A percentile compares a stretch with the other conserved stretches of the same genome.
Evolutionary conservation across 176 grass and related monocot genomes (phyloP).

Genomic region (Pharus latifolius): DNA sequence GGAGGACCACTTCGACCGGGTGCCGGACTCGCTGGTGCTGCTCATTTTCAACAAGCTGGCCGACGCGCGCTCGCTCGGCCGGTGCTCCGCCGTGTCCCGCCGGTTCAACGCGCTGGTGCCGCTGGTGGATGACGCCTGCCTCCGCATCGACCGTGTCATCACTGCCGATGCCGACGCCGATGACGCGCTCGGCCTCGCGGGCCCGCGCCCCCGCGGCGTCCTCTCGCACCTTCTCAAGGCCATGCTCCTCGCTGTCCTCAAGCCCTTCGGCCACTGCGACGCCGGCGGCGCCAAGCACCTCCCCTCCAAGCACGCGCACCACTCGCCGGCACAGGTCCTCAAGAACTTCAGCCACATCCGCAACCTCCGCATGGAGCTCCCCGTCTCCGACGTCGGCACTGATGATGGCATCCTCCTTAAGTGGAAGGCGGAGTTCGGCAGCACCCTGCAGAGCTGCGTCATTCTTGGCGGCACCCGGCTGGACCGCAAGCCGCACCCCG

Average conservation of each 20-base stretch:
- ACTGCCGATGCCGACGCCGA: background rate
- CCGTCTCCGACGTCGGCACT: slow-evolving; percentile 51
- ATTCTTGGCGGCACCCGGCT: slow-evolving; percentile 60
- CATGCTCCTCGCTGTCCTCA: slow-evolving; percentile 52
- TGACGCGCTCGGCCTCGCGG: slow-evolving; percentile 9
- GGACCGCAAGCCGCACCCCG: background rate
- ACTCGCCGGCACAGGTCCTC: slow-evolving; percentile 69
- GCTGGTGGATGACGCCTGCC: slow-evolving; percentile 54
- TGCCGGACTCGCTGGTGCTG: slow-evolving; percentile 61
- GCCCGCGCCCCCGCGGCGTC: slow-evolving; percentile 30
- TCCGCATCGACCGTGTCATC: slow-evolving; percentile 58
- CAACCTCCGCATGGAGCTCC: slow-evolving; percentile 60
- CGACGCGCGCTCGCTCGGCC: slow-evolving; percentile 51
- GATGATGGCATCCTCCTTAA: slow-evolving; percentile 45
- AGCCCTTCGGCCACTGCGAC: slow-evolving; percentile 55
- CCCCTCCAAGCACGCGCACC: slow-evolving; percentile 19
- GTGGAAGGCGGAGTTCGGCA: slow-evolving; percentile 75
- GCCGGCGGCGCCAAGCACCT: slow-evolving; percentile 10
- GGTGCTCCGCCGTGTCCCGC: slow-evolving; percentile 48
- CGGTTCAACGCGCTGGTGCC: slow-evolving; percentile 67
- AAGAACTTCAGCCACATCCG: slow-evolving; percentile 66
- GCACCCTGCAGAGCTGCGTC: slow-evolving; percentile 58
- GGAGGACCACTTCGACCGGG: slow-evolving; percentile 57
- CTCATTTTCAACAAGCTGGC: slow-evolving; percentile 75
- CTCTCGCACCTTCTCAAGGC: slow-evolving; percentile 54